phyloP scores from a whole-genome alignment of 2,329 filamentous ascomycete genomes.

The Neonectria hederae region DNA sequence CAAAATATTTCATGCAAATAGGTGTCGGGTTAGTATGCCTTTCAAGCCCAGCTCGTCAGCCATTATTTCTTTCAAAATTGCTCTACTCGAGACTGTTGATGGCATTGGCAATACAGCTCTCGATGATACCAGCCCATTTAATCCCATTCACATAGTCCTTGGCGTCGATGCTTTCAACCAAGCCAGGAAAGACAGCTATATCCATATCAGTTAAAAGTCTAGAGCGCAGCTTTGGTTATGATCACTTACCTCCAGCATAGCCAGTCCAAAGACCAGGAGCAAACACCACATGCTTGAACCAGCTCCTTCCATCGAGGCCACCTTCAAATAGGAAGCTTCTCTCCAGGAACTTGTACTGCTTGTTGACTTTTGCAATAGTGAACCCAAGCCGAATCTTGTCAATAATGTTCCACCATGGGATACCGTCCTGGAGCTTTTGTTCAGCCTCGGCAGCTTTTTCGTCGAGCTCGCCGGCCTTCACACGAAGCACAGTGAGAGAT shows the following conservation, averaged over 20 bases:
- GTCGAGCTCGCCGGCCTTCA: conserved; percentile 57
- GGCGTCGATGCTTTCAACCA: conserved; percentile 69
- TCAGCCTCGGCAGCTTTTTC: conserved; percentile 53
- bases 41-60: neutral
- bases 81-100: conserved; percentile 48
- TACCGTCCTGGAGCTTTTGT: conserved; percentile 57
- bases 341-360: conserved; percentile 85
- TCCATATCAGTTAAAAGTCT: conserved; percentile 1
- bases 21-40: neutral
- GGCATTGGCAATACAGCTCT: conserved; percentile 59
- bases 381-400: conserved; percentile 71
- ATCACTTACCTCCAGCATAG: conserved; percentile 75
- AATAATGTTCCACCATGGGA: conserved; percentile 84
- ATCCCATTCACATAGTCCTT: conserved; percentile 66
- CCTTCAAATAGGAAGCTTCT: conserved; percentile 78
- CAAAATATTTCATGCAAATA: neutral
- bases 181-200: conserved; percentile 68
- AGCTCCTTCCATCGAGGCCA: conserved; percentile 80
- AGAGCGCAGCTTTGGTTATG: too few species aligned
- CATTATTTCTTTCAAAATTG: neutral
- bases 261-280: conserved; percentile 92
- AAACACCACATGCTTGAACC: conserved; percentile 97
- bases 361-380: conserved; percentile 74
- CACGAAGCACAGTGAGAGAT: conserved; percentile 49
- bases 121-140: conserved; percentile 69